Evolutionary conservation across 768 basidiomycete genomes (phyloP), one percentile per base, ranked within the genome.

Genomic region (Exsudoporus frostii): DNA sequence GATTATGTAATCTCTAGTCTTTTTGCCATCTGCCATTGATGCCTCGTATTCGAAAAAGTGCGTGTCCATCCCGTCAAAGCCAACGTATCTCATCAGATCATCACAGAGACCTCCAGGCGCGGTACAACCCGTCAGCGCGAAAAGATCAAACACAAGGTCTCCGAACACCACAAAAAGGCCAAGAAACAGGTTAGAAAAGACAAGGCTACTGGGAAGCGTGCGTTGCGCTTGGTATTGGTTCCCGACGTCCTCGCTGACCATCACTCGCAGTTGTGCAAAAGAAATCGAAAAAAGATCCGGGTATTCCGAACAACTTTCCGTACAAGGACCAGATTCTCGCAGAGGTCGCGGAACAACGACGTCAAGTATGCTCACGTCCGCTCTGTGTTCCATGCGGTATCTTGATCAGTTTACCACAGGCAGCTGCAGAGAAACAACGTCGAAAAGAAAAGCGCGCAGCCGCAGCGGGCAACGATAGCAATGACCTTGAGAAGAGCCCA

Each of bases 301-400:
- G 94, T 41, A 93, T 97, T 59, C 94, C 94, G 7, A 95, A 89
- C 71, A 85, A 84, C 54, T 93, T 93, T 73, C 93, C 92, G 5
- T 94, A 86, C 79, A 98, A 96, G 72, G 94, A 95, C 63, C 86
- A 92, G 71, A 88, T 98, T 57, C 75, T 98, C 27, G 94, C 92
- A 5, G 94, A 98, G 64, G 80, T 96, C 47, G 86, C 86, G 41
- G 89, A 90, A 61, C 80, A 90, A 65, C 84, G 92, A 56, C 78
- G 89, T 63, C 71, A 77, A 57, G 92, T 93, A 62, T 19, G 38
- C 29, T 49, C 37, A 41, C 2, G 17, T 44, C 39, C 25, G 20
- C 15, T 46, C 20, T 15, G 3, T 39, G 5, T 15, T 13, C 25
- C 15, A 17, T 37, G 14, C 22, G 1, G 40, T 6, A 4, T 44